Evolutionary conservation across 148 eudicot genomes (phyloP).

Genomic region (Chenopodium suecicum): DNA sequence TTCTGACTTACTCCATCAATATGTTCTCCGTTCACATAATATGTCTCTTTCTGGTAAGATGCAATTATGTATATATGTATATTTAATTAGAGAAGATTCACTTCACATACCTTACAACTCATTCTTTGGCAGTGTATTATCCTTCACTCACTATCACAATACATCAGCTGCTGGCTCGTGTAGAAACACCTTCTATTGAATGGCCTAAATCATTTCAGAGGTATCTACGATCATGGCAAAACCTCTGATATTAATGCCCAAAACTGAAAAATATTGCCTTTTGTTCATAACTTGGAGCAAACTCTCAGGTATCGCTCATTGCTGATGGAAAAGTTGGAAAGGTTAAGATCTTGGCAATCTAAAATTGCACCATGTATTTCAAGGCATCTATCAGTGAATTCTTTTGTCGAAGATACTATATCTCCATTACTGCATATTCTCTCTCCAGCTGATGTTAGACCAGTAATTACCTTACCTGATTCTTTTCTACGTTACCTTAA

Average conservation of each 20-base stretch:
- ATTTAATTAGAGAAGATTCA: slow-evolving; percentile 3
- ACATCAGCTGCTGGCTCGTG: slow-evolving; percentile 70
- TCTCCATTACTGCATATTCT: slow-evolving; percentile 80
- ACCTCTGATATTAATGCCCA: neutral
- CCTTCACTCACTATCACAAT: slow-evolving; percentile 57
- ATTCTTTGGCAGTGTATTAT: slow-evolving; percentile 62
- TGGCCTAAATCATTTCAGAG: slow-evolving; percentile 98
- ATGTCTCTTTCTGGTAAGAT: slow-evolving; percentile 80
- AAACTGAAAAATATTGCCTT: slow-evolving; percentile 8
- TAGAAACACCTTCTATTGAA: slow-evolving; percentile 74
- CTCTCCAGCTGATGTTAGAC: slow-evolving; percentile 81
- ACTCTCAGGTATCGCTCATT: slow-evolving; percentile 59
- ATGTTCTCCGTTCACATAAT: slow-evolving; percentile 73
- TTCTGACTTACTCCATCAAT: slow-evolving; percentile 74
- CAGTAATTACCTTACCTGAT: slow-evolving; percentile 54
- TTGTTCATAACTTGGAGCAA: slow-evolving; percentile 15
- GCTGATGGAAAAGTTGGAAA: slow-evolving; percentile 65
- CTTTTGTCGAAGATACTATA: slow-evolving; percentile 72
- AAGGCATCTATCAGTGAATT: slow-evolving; percentile 77
- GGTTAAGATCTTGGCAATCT: slow-evolving; percentile 66
- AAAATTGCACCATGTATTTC: slow-evolving; percentile 67
- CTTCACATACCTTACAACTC: slow-evolving; percentile 15
- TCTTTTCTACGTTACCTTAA: neutral
- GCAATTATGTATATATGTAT: neutral
- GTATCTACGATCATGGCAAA: slow-evolving; percentile 35